Conservation (phyloP, 2,329 filamentous ascomycete genomes). For the Xenosphaeropsis pyriputrescens region DNA sequence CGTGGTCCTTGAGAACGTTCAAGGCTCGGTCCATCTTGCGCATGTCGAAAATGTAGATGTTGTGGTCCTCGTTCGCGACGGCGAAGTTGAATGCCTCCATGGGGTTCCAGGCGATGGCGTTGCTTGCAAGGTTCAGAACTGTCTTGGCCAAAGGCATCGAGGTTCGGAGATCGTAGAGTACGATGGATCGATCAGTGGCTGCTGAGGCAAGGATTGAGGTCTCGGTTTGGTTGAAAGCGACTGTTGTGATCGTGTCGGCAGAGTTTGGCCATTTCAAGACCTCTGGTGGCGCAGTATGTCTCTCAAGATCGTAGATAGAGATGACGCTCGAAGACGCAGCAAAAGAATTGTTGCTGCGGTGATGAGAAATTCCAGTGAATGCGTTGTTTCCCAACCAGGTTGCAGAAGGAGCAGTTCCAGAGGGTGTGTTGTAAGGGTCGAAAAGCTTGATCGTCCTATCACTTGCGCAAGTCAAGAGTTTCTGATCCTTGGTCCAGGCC, state of each 20-base stretch:
- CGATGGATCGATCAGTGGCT: conserved; percentile 71
- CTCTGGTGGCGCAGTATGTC: conserved; percentile 68
- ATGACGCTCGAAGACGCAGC: conserved; percentile 67
- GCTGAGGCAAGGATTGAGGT: conserved; percentile 80
- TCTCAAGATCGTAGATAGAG: conserved; percentile 76
- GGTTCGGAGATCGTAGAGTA: conserved; percentile 86
- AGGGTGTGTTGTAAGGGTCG: conserved; percentile 67
- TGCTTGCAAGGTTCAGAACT: conserved; percentile 68
- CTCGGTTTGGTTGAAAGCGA: conserved; percentile 88
- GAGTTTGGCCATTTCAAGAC: conserved; percentile 77
- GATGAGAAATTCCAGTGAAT: conserved; percentile 74
- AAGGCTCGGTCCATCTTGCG: conserved; percentile 75
- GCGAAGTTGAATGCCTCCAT: conserved; percentile 96
- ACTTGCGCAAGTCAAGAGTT: conserved; percentile 72
- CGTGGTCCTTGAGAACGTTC: conserved; percentile 83
- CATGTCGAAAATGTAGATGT: conserved; percentile 85
- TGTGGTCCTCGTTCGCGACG: conserved; percentile 88
- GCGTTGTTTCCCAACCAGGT: conserved; percentile 75
- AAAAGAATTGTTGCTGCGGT: conserved; percentile 65
- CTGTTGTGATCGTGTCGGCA: conserved; percentile 76
- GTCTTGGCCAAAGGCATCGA: conserved; percentile 70
- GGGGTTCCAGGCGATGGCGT: conserved; percentile 82
- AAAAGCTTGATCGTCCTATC: conserved; percentile 84
- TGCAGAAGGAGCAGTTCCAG: conserved; percentile 55
- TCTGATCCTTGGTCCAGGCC: conserved; percentile 76